Base-by-base conservation (phyloP, 2,329 filamentous ascomycete species). In the Aspergillus neotritici region DNA sequence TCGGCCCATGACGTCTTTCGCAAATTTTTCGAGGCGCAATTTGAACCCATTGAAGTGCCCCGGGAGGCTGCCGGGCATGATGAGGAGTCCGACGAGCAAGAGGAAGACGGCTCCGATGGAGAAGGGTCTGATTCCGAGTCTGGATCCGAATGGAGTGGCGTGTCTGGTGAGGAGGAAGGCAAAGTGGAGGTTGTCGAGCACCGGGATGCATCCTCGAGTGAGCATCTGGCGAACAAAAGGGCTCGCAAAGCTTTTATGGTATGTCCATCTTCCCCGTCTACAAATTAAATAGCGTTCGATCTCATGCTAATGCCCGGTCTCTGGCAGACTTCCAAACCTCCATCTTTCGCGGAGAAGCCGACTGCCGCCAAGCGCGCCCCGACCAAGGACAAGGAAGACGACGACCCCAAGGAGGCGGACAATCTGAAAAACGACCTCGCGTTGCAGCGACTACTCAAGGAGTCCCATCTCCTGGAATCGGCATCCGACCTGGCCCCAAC, bases 391-490 rank as follows among this genome's bases (percentile, higher is more conserved):
- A 58, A 63, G 30, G 67, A 63, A 51, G 62, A 73, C 25, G 67
- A 75, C 46, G 68, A 75, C 59, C 76, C 77, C 40, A 75, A 75
- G 13, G 82, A 84, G 61, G 65, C 73, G 16, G 65, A 71, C 9
- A 85, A 94, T 49, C 76, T 97, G 13, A 89, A 90, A 63, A 90
- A 96, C 65, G 93, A 97, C 65, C 81, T 95, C 41, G 90, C 87
- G 31, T 81, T 98, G 11, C 91, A 96, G 65, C 84, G 89, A 36
- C 81, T 98, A 32, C 80, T 98, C 45, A 78, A 84, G 54, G 93
- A 98, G 74, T 96, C 90, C 0, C 89, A 95, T 67, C 83, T 97
- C 48, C 81, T 97, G 44, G 77, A 81, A 37, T 71, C 78, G 1
- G 72, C 76, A 11, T 70, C 72, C 21, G 71, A 75, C 43, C 71